Base-by-base conservation (phyloP, 495 filamentous ascomycete species). In the Daldinia grandis region DNA sequence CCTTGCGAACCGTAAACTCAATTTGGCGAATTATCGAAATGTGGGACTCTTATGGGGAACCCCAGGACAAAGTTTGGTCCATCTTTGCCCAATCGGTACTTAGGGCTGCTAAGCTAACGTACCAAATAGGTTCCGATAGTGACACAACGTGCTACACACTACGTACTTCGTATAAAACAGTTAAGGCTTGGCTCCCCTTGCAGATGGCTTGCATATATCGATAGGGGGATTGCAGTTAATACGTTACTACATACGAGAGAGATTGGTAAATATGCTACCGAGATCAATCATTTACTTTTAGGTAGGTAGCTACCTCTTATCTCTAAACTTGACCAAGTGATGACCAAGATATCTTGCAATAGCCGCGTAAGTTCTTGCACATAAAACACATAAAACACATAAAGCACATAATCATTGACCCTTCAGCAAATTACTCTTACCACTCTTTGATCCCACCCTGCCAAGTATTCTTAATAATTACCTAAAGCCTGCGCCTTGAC, bases 1-100 rank as follows among this genome's bases (percentile, higher is more conserved):
- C 19, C 42, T 47, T 24, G 21, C 17, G 42, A 21, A 47, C 19
- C 19, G 42, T 47, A 47, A 19, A 21, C 38, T 19, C 8, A 47
- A 21, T 47, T 1, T 2, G 19, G 42, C 19, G 42, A 21, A 10
- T 47, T 9, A 47, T 21, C 42, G 1, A 17, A n/a, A 8, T 17
- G 14, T n/a, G 49, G 49, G 12, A 2, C 24, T 24, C 12, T 28
- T 65, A 63, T 71, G 68, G 68, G 68, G 62, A 71, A 71, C 58
- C 68, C 68, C 68, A 62, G 68, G 28, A 51, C 25, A 21, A 25
- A 51, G 38, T 14, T 44, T 64, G n/a, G 17, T 35, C 53, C 12
- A 59, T 58, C 49, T 4, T 38, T 38, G 57, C 57, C 62, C 62
- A 71, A 66, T 71, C 62, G 62, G 68, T 56, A 71, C 33, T 55